These are phyloP conservation scores for Cucumis sativus DNA, from an alignment of 306 rosid species.

Conservation along the genomic window DNA sequence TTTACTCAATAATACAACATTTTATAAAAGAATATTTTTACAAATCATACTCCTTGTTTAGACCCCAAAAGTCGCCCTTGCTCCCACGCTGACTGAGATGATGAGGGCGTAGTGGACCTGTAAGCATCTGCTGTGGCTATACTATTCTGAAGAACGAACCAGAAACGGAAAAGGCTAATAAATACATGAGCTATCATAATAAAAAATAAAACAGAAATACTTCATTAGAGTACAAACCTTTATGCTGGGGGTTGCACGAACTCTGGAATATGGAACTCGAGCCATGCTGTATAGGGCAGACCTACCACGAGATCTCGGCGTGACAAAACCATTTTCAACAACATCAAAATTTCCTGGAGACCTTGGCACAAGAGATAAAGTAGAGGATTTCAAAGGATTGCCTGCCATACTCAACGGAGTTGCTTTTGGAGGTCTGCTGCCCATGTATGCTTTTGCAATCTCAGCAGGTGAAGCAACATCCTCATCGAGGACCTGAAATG, in stretches of 20 bases:
- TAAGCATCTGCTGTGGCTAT: conserved; percentile 25
- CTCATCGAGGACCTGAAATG: conserved; percentile 54
- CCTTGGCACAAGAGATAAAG: conserved; percentile 43
- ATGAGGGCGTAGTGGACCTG: conserved; percentile 37
- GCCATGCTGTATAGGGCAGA: conserved; percentile 89
- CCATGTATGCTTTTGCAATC: conserved; percentile 94
- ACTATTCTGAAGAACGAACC: conserved; percentile 31
- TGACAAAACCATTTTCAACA: conserved; percentile 57
- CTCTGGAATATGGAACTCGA: conserved; percentile 66
- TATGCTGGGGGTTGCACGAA: conserved; percentile 25
- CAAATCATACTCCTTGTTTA: conserved; percentile 40
- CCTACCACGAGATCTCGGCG: conserved; percentile 71
- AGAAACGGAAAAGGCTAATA: conserved; percentile 7
- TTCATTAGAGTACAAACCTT: conserved; percentile 38
- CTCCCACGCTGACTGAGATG: conserved; percentile 39
- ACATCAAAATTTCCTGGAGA: conserved; percentile 28
- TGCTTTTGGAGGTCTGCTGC: conserved; percentile 49
- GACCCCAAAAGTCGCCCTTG: conserved; percentile 37
- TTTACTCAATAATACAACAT: conserved; percentile 4
- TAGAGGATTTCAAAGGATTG: conserved; percentile 30
- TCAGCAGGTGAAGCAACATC: conserved; percentile 77
- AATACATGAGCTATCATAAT: not conserved
- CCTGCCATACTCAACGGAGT: conserved; percentile 45
- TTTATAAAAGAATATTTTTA: conserved; percentile 3
- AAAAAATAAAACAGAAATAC: not conserved